Evolutionary conservation across 305 asterid species (phyloP), one percentile per base, ranked within the genome.

Genomic region (Ajuga reptans): DNA sequence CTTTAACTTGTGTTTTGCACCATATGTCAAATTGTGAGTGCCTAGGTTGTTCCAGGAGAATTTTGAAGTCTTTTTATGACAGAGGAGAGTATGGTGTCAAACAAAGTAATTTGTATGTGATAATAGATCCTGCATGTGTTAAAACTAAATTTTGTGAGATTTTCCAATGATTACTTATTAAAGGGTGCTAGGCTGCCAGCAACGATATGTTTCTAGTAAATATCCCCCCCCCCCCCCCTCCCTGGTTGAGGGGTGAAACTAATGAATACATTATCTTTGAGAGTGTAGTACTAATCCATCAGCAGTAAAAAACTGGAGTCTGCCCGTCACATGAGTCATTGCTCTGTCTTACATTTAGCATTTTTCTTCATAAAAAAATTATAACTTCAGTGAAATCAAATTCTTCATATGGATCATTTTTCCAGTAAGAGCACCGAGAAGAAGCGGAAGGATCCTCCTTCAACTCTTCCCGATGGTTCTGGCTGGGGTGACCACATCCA

Each of bases 401-500:
- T 51, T 72, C 53, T 64, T 55, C 56, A 36, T 53, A 37, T 53
- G 17, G 42, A 18, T 67, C 33, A 29, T 41, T 33, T 34, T 58
- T 76, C 80, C 84, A 85, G 95, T 77, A 91, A 80, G 83, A 74
- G 72, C 70, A 67, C 68, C 10, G 93, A 81, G 2, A 89, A 91
- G 84, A 93, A 89, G 88, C 84, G 97, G 75, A 93, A 89, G 77
- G 87, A 77, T 14, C 33, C 80, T 76, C 87, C 89, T 66, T 86
- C 96, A 54, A 83, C 78, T 75, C 95, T 93, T 77, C 99, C 96
- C 2, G 90, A 91, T 79, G 99, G 99, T 79, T 83, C 84, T 72
- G 99, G 97, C 62, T 89, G 59, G 84, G 99, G 99, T 17, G 99
- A 93, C 86, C 99, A 91, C 80, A 86, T 93, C 77, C 99, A 91